Conservation (phyloP, 257 asterid species). For the Ilex asprella region DNA sequence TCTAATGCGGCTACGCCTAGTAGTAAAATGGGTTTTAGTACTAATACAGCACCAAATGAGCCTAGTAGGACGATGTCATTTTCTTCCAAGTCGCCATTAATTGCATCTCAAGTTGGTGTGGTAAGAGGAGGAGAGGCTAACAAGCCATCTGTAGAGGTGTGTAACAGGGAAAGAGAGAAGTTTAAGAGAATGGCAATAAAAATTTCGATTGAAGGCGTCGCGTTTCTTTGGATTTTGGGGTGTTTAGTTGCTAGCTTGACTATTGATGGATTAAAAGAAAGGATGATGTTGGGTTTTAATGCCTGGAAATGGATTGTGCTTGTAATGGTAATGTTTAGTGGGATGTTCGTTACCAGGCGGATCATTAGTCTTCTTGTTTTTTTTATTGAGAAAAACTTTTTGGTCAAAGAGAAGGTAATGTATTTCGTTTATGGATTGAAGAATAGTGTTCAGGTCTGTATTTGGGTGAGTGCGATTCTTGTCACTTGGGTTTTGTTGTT, state of each 20-base stretch:
- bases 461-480: conserved; percentile 67
- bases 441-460: conserved; percentile 58
- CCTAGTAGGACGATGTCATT: conserved; percentile 23
- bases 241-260: conserved; percentile 49
- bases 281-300: conserved; percentile 44
- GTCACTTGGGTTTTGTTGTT: conserved; percentile 59
- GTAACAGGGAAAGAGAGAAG: conserved; percentile 49
- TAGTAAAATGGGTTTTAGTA: conserved; percentile 18
- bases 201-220: conserved; percentile 59
- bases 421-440: conserved; percentile 71
- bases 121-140: conserved; percentile 60
- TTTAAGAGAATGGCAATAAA: conserved; percentile 45
- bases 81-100: conserved; percentile 57
- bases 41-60: conserved; percentile 27
- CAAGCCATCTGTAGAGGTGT: conserved; percentile 75
- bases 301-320: conserved; percentile 72
- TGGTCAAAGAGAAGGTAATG: conserved; percentile 65
- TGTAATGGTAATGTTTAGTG: conserved; percentile 71
- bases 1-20: conserved; percentile 49
- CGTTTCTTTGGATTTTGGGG: conserved; percentile 48
- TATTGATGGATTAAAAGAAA: conserved; percentile 26
- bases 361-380: conserved; percentile 53
- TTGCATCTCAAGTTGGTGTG: conserved; percentile 44
- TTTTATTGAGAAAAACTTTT: conserved; percentile 65
- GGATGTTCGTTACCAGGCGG: conserved; percentile 60